Base-by-base conservation (phyloP, 1,139 yeast genomes). In the Hemisphaericaspora xylofermentans region DNA sequence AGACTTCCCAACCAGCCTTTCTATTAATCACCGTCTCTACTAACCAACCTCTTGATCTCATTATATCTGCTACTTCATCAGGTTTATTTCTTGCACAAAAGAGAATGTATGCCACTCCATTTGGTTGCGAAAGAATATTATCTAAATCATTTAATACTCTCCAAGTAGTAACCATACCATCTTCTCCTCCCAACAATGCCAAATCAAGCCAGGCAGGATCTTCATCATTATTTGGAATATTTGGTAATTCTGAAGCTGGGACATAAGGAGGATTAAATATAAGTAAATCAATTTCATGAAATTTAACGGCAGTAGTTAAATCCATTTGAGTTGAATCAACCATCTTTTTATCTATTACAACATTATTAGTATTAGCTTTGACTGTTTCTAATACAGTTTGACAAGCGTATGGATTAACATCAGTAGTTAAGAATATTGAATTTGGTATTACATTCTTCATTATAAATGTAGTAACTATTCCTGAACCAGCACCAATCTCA, bases 1-100 rank as follows among this genome's bases (percentile, higher is more conserved):
- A 67, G n/a, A 86, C 93, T 61, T 93, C 98, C 96, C 97, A 88
- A 0, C 98, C 98, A 0, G 97, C 96, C 53, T 86, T 87, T 42
- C 96, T 70, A 40, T 73, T 69, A 7, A 80, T 71, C 2, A 86
- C 67, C 17, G 63, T 50, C 5, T 68, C 66, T 0, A 76, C 80
- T 0, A 43, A 43, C 94, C 95, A 88, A 0, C 83, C 82, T 29
- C 60, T 50, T 1, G 43, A 36, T 21, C 53, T 45, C 84, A 88
- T 82, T 6, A 39, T 36, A 10, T 57, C 50, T 0, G 74, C 74
- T 1, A 89, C 87, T 4, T 57, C 46, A 5, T 76, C 78, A 0
- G 97, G 98, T 32, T 81, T 76, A 57, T 93, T 93, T 46, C 96
- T 68, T 9, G 95, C 95, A 60, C 98, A 91, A 53, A 93, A 87